These are phyloP conservation scores for Geosmithia putterillii DNA, from an alignment of 2,329 filamentous ascomycete species.

Conservation along the genomic window DNA sequence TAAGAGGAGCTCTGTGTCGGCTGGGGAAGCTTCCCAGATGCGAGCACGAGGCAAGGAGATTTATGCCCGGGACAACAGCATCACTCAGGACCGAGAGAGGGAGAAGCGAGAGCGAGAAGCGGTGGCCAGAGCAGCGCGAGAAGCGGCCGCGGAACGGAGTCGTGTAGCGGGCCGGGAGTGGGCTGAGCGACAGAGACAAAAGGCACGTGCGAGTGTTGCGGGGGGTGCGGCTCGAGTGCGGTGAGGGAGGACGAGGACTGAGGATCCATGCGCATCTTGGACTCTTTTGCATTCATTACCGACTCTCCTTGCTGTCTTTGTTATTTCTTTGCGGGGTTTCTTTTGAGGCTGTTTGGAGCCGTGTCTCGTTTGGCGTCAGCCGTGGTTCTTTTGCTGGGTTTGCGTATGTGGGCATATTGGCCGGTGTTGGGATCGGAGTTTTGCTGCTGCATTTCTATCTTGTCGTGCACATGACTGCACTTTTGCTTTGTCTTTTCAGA, in stretches of 20 bases:
- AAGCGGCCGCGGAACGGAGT: constrained; percentile 49
- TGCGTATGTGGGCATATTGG: neutral
- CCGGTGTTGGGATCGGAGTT: neutral
- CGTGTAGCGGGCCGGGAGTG: constrained; percentile 47
- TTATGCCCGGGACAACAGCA: constrained; percentile 37
- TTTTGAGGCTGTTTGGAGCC: neutral
- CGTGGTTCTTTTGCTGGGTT: neutral
- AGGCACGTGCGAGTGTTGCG: constrained; percentile 5
- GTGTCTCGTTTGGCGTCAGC: neutral
- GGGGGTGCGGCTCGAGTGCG: neutral
- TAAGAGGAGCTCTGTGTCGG: constrained; percentile 35
- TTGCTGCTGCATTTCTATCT: neutral
- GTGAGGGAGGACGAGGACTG: neutral
- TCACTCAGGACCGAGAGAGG: constrained; percentile 32
- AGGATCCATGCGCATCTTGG: neutral
- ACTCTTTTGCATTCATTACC: neutral
- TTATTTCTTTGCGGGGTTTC: neutral
- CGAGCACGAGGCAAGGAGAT: constrained; percentile 41
- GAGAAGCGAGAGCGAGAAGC: constrained; percentile 43
- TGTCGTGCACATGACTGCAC: neutral
- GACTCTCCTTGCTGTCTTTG: too few species aligned
- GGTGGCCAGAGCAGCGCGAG: constrained; percentile 39
- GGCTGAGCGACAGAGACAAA: constrained; percentile 44
- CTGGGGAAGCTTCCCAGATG: constrained; percentile 37
- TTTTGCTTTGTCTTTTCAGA: neutral